A percentile compares a stretch with the other conserved stretches of the same genome.
Conservation (phyloP, 2,329 filamentous ascomycete species). For the Calonectria crousiana region DNA sequence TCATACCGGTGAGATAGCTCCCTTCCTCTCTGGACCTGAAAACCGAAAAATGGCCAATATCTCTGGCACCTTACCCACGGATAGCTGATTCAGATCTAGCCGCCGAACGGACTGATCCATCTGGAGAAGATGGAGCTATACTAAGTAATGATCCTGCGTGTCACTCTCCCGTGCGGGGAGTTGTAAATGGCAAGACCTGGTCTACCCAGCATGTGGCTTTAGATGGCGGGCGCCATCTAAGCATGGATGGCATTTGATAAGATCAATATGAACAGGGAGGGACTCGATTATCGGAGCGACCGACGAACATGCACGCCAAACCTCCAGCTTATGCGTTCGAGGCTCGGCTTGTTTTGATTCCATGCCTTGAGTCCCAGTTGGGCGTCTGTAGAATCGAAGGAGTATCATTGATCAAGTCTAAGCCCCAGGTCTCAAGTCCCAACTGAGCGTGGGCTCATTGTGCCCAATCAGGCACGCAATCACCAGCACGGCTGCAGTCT, state of each 20-base stretch:
- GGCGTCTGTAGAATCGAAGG: neutral
- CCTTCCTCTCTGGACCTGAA: constrained; percentile 24
- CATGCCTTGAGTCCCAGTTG: neutral
- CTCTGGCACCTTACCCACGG: constrained; percentile 5
- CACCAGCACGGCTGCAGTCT: neutral
- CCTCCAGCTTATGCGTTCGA: neutral
- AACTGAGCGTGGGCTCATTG: neutral
- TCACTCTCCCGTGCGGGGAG: constrained; percentile 31
- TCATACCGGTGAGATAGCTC: constrained; percentile 76
- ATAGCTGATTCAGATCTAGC: constrained; percentile 56
- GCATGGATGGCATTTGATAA: constrained; percentile 31
- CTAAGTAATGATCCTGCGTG: constrained; percentile 32
- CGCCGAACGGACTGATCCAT: constrained; percentile 73
- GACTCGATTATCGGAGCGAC: neutral
- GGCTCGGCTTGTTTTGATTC: neutral
- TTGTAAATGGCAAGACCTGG: constrained; percentile 12
- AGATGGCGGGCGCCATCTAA: constrained; percentile 17
- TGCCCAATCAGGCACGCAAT: constrained; percentile 32
- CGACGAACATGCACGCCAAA: neutral
- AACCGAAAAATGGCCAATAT: constrained; percentile 12
- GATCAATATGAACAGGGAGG: constrained; percentile 18
- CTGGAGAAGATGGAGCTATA: constrained; percentile 65
- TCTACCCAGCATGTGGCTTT: constrained; percentile 35
- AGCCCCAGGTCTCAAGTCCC: constrained; percentile 4
- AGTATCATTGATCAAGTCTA: neutral